These are phyloP conservation scores for Calycina marina DNA, from an alignment of 2,329 filamentous ascomycete genomes.

Conservation along the genomic window DNA sequence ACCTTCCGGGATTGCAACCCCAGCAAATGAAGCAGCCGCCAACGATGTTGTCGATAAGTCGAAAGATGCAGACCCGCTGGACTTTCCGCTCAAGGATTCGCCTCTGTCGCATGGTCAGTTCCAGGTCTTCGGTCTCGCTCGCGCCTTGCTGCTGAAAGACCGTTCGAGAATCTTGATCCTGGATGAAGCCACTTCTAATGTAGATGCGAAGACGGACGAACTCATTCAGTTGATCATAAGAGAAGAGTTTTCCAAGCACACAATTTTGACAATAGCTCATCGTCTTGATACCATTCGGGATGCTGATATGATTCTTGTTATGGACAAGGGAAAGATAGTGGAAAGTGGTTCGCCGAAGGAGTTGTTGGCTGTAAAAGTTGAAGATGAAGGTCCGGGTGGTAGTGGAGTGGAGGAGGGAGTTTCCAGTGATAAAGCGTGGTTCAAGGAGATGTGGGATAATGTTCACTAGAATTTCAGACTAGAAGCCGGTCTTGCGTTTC, in stretches of 20 bases:
- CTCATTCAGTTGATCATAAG: slow-evolving; percentile 29
- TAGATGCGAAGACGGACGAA: slow-evolving; percentile 19
- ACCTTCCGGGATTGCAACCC: slow-evolving; percentile 2
- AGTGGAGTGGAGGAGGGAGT: background rate
- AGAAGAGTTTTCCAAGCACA: slow-evolving; percentile 33
- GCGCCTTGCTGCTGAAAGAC: slow-evolving; percentile 25
- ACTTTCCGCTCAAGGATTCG: slow-evolving; percentile 1
- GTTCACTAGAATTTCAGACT: too few relatives aligned
- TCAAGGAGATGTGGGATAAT: slow-evolving; percentile 1
- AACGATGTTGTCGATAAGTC: slow-evolving; percentile 2
- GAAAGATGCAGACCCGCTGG: slow-evolving; percentile 4
- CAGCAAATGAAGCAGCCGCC: background rate
- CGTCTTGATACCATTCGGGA: slow-evolving; percentile 26
- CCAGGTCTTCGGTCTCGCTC: slow-evolving; percentile 33
- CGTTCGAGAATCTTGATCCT: slow-evolving; percentile 20
- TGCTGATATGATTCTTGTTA: slow-evolving; percentile 29
- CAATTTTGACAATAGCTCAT: slow-evolving; percentile 26
- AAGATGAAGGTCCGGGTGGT: background rate
- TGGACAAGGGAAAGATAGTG: slow-evolving; percentile 41
- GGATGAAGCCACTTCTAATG: slow-evolving; percentile 21
- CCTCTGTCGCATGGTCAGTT: slow-evolving; percentile 29
- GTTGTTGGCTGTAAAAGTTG: slow-evolving; percentile 27
- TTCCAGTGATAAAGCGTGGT: background rate
- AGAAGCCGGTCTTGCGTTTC: too few relatives aligned
- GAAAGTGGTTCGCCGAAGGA: slow-evolving; percentile 78